Base-by-base conservation (phyloP, 352 stramenopile species). In the Phytophthora melonis region DNA sequence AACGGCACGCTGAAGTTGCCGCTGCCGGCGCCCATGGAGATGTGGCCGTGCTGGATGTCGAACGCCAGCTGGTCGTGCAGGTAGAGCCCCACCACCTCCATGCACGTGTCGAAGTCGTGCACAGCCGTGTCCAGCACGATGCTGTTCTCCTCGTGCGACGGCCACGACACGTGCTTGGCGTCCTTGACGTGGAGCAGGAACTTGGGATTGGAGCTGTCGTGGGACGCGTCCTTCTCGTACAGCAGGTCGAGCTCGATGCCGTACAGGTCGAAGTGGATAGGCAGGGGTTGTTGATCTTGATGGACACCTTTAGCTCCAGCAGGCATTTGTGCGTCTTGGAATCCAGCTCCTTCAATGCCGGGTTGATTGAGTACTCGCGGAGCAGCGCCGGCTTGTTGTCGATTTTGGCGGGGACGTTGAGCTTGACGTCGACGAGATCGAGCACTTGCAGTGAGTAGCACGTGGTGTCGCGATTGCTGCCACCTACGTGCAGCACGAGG, bases 271-370 rank as follows among this genome's bases (percentile, higher is more conserved):
- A 96, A 90, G 47, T 84, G 74, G 63, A 96, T 92, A 36, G 89
- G 89, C 36, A 96, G 70, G 19, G 89, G 89, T 96, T 95, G 81
- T 94, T 83, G 61, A 95, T 81, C 45, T 76, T 84, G 50, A 96
- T 82, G n/a, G 67, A 68, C 50, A 96, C 87, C 58, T 89, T 81
- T 9, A 96, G 62, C 50, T 91, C 77, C 52, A 96, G 59, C 32
- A 93, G 72, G 68, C 89, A 96, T 66, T 83, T 90, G 66, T 74
- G 85, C 13, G 77, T 91, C 55, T 81, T 92, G 5, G 85, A 94
- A 68, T 95, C 82, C 18, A 96, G 61, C 47, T 94, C 73, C 58
- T 96, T 96, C 18, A 96, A 75, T 25, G 74, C 80, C 8, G 87
- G 87, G 11, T 69, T 75, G 39, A 94, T 81, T 18, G 64, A 72